Evolutionary conservation across 805 yeast genomes (phyloP).

Genomic region (Metschnikowia hibisci): DNA sequence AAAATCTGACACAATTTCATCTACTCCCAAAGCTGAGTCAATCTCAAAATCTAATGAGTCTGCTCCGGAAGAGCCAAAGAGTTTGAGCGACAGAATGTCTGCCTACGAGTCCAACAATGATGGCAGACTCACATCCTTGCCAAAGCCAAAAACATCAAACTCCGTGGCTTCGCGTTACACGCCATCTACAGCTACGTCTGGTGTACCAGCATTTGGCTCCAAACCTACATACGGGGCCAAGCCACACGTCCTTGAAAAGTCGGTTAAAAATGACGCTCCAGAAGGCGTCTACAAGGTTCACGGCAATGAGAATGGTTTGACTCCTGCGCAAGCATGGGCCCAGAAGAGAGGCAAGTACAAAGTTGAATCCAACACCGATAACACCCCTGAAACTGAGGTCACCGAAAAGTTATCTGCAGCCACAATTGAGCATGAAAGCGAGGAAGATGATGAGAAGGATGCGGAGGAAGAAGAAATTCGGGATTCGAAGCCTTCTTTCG

Average conservation of each 20-base stretch:
- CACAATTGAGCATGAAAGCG: constrained; percentile 5
- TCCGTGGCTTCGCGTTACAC: constrained; percentile 49
- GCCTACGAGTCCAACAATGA: constrained; percentile 38
- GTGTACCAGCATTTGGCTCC: constrained; percentile 14
- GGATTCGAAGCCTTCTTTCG: neutral
- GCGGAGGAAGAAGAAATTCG: constrained; percentile 15
- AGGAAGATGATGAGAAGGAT: constrained; percentile 8
- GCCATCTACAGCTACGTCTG: constrained; percentile 21
- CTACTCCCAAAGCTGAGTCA: constrained; percentile 30
- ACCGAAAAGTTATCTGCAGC: neutral
- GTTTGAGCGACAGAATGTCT: constrained; percentile 43
- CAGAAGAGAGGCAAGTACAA: constrained; percentile 73
- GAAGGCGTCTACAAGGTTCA: constrained; percentile 15
- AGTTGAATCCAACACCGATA: constrained; percentile 30
- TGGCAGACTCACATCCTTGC: constrained; percentile 57
- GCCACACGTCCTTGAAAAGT: constrained; percentile 17
- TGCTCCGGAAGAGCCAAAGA: constrained; percentile 37
- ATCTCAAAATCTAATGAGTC: constrained; percentile 7
- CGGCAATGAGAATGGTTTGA: constrained; percentile 71
- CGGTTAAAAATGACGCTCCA: constrained; percentile 24
- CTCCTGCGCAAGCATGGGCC: constrained; percentile 96
- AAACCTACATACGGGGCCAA: constrained; percentile 13
- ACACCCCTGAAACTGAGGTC: constrained; percentile 12
- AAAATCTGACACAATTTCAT: constrained; percentile 43
- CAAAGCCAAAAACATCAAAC: constrained; percentile 55